A percentile compares a stretch with the other conserved stretches of the same genome.
phyloP scores from a whole-genome alignment of 192 early-diverging fungal species.

The Coemansia sp. region DNA sequence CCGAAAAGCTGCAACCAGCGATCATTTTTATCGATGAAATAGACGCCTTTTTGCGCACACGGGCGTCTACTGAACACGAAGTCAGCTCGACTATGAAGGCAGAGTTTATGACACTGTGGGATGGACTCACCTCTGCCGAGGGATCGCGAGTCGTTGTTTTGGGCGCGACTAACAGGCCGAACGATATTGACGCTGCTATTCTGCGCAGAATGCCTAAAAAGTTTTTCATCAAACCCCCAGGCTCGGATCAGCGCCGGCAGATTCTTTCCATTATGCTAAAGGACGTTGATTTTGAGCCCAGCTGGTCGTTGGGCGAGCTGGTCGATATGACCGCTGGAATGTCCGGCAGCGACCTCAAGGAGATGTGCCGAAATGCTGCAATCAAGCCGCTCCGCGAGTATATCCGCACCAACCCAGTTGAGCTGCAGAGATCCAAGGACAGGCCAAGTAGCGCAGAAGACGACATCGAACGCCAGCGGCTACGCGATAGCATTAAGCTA shows the following conservation, averaged over 20 bases:
- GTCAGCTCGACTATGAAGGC: constrained; percentile 99
- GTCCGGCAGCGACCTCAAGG: constrained; percentile 96
- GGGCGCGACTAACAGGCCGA: constrained; percentile 96
- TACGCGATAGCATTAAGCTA: constrained; percentile 15
- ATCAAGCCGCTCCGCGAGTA: constrained; percentile 94
- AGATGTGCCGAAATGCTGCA: constrained; percentile 92
- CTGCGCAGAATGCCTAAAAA: constrained; percentile 97
- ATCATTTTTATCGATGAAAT: constrained; percentile 99
- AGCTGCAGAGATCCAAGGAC: constrained; percentile 34
- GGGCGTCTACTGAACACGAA: constrained; percentile 89
- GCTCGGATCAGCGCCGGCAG: constrained; percentile 75
- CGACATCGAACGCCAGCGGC: neutral
- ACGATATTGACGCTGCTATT: constrained; percentile 97
- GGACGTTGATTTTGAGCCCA: constrained; percentile 63
- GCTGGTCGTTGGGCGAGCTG: constrained; percentile 69
- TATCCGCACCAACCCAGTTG: constrained; percentile 57
- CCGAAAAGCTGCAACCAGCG: constrained; percentile 88
- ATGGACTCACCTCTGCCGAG: constrained; percentile 73
- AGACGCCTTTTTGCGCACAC: constrained; percentile 92
- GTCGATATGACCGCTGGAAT: constrained; percentile 75
- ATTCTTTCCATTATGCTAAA: constrained; percentile 82
- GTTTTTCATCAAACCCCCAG: constrained; percentile 84
- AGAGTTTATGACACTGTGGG: constrained; percentile 99
- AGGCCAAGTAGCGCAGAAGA: neutral
- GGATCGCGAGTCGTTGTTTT: constrained; percentile 67